A percentile compares a stretch with the other conserved stretches of the same genome.
phyloP scores from a whole-genome alignment of 805 yeast genomes.

The Danielia oregonensis region DNA sequence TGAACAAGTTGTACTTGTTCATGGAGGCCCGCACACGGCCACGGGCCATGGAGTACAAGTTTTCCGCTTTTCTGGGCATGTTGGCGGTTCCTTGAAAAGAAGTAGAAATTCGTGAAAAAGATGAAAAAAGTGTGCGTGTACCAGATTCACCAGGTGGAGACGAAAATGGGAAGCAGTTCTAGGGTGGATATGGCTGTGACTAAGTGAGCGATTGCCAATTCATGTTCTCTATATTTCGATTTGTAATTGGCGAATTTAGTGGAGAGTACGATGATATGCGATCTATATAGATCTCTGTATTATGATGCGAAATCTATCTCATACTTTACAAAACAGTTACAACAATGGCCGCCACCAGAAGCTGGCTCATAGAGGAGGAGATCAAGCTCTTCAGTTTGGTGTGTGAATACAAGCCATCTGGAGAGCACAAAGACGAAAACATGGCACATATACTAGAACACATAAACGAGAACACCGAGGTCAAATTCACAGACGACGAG shows the following conservation, averaged over 20 bases:
- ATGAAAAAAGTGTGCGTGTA: conserved; percentile 14
- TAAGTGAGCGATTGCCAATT: too few species aligned
- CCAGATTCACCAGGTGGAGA: too few species aligned
- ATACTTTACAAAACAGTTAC: too few species aligned
- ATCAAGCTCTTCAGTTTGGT: conserved; percentile 56
- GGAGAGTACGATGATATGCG: too few species aligned
- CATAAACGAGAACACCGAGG: conserved; percentile 26
- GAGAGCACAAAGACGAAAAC: conserved; percentile 44
- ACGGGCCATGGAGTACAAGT: conserved; percentile 55
- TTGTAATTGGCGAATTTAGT: too few species aligned
- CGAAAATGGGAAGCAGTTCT: too few species aligned
- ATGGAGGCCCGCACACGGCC: conserved; percentile 83
- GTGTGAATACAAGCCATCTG: conserved; percentile 68
- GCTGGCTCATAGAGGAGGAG: conserved; percentile 63
- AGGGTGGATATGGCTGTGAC: too few species aligned
- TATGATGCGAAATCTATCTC: too few species aligned
- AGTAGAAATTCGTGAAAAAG: conserved; percentile 3
- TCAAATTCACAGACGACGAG: conserved; percentile 41
- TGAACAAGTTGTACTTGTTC: conserved; percentile 89
- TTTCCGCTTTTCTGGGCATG: conserved; percentile 63
- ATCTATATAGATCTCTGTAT: too few species aligned
- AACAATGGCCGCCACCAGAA: too few species aligned
- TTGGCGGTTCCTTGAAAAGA: conserved; percentile 1
- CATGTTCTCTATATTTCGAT: too few species aligned
- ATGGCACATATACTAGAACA: conserved; percentile 39